Conservation (phyloP, 495 filamentous ascomycete species). For the Collariella sp. region DNA sequence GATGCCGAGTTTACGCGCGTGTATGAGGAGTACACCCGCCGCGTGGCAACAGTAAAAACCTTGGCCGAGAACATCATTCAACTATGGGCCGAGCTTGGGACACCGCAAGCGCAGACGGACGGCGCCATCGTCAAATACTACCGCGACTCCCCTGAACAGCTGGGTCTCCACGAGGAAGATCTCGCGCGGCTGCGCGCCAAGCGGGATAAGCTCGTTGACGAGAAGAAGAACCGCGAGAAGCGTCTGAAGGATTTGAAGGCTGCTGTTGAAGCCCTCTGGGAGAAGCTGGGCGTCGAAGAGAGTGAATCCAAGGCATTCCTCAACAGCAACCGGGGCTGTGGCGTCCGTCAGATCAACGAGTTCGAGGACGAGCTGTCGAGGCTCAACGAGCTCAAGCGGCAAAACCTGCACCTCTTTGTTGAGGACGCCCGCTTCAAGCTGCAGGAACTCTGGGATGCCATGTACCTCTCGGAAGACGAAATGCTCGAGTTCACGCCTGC, state of each 20-base stretch:
- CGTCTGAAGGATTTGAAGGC: slow-evolving; percentile 65
- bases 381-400: slow-evolving; percentile 84
- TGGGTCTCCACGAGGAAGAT: slow-evolving; percentile 84
- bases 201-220: slow-evolving; percentile 81
- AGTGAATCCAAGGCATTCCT: slow-evolving; percentile 76
- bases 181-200: slow-evolving; percentile 59
- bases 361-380: slow-evolving; percentile 81
- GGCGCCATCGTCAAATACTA: slow-evolving; percentile 76
- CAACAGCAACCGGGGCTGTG: slow-evolving; percentile 59
- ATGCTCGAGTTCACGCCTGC: slow-evolving; percentile 96
- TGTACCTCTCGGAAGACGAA: slow-evolving; percentile 95
- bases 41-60: slow-evolving; percentile 63
- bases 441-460: slow-evolving; percentile 85
- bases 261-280: slow-evolving; percentile 77
- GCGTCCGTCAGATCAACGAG: slow-evolving; percentile 81
- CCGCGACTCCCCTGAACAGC: slow-evolving; percentile 80
- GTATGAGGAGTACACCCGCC: slow-evolving; percentile 86
- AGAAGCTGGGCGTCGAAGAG: slow-evolving; percentile 75
- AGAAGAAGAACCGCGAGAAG: slow-evolving; percentile 81
- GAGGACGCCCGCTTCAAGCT: slow-evolving; percentile 85
- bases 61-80: slow-evolving; percentile 79
- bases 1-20: slow-evolving; percentile 88
- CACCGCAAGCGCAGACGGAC: slow-evolving; percentile 87
- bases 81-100: slow-evolving; percentile 91
- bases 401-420: slow-evolving; percentile 91